These are phyloP conservation scores for Omphalotus guepiniiformis DNA, from an alignment of 768 basidiomycete species.

Conservation along the genomic window DNA sequence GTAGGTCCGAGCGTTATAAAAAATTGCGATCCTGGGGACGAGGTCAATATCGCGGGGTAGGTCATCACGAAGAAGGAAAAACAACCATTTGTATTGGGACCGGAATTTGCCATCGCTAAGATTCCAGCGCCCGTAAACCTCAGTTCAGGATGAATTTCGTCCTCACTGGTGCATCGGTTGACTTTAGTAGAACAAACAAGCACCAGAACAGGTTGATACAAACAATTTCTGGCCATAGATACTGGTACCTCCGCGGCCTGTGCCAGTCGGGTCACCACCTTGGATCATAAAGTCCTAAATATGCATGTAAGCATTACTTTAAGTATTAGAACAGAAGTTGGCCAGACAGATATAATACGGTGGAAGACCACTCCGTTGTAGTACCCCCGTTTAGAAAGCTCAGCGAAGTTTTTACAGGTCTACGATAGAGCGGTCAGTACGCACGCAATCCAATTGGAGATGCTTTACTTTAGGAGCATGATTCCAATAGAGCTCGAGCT, in stretches of 20 bases:
- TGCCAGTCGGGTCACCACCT: conserved; percentile 89
- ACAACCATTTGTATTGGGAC: conserved; percentile 83
- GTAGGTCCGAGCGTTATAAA: conserved; percentile 85
- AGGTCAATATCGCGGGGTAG: conserved; percentile 41
- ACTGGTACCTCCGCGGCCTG: conserved; percentile 7
- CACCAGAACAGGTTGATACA: conserved; percentile 22
- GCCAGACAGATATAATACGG: conserved; percentile 80
- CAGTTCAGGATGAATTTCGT: conserved; percentile 73
- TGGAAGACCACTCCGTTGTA: conserved; percentile 91
- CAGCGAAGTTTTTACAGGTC: conserved; percentile 95
- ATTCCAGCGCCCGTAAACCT: conserved; percentile 9
- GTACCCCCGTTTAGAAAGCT: conserved; percentile 87
- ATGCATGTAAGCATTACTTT: background rate
- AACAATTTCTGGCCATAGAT: conserved; percentile 75
- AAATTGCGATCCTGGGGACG: conserved; percentile 89
- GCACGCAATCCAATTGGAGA: conserved; percentile 13
- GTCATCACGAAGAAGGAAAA: background rate
- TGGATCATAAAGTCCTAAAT: conserved; percentile 85
- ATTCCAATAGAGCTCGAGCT: conserved; percentile 89
- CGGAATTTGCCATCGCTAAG: conserved; percentile 83
- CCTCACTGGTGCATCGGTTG: conserved; percentile 49
- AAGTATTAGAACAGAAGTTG: background rate
- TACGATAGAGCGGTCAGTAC: conserved; percentile 27
- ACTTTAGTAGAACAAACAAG: background rate
- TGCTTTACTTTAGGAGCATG: conserved; percentile 70